Evolutionary conservation across 2,329 filamentous ascomycete species (phyloP).

Genomic region (Penicillium sp.): DNA sequence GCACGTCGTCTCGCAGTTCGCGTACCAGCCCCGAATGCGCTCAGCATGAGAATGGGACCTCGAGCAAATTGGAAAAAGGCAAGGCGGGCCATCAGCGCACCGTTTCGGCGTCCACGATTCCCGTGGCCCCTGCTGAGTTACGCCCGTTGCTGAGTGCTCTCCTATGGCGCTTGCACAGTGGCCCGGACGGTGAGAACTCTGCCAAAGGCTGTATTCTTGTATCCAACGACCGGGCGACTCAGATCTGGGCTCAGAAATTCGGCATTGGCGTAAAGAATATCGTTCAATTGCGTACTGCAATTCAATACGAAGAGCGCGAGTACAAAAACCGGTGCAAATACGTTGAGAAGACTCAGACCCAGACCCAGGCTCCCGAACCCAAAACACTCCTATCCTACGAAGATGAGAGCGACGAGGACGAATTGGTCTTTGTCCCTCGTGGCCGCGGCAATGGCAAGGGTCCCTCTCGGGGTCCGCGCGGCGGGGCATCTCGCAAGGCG

Average conservation of each 20-base stretch:
- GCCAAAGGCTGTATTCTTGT: slow-evolving; percentile 44
- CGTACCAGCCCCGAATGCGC: slow-evolving; percentile 47
- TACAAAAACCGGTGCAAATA: slow-evolving; percentile 48
- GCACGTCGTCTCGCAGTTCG: slow-evolving; percentile 46
- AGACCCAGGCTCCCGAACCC: slow-evolving; percentile 29
- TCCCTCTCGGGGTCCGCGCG: slow-evolving; percentile 27
- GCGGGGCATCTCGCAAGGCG: slow-evolving; percentile 32
- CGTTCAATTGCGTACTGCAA: slow-evolving; percentile 48
- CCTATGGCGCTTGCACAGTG: slow-evolving; percentile 46
- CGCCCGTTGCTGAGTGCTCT: slow-evolving; percentile 47
- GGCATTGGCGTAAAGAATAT: slow-evolving; percentile 50
- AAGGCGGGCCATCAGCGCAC: slow-evolving; percentile 32
- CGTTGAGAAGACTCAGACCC: slow-evolving; percentile 43
- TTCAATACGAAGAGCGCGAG: slow-evolving; percentile 48
- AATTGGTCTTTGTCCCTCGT: slow-evolving; percentile 48
- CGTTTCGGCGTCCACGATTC: slow-evolving; percentile 34
- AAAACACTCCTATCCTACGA: slow-evolving; percentile 49
- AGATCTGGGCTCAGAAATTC: slow-evolving; percentile 49
- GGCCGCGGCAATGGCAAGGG: slow-evolving; percentile 39
- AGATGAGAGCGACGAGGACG: slow-evolving; percentile 50
- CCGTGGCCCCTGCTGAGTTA: slow-evolving; percentile 40
- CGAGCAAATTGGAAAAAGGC: slow-evolving; percentile 20
- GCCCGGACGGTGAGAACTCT: slow-evolving; percentile 33
- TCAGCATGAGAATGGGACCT: slow-evolving; percentile 27
- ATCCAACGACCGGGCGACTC: slow-evolving; percentile 45